A percentile compares a stretch with the other conserved stretches of the same genome.
These are phyloP conservation scores for Angophora floribunda DNA, from an alignment of 345 rosid species.

Conservation along the genomic window DNA sequence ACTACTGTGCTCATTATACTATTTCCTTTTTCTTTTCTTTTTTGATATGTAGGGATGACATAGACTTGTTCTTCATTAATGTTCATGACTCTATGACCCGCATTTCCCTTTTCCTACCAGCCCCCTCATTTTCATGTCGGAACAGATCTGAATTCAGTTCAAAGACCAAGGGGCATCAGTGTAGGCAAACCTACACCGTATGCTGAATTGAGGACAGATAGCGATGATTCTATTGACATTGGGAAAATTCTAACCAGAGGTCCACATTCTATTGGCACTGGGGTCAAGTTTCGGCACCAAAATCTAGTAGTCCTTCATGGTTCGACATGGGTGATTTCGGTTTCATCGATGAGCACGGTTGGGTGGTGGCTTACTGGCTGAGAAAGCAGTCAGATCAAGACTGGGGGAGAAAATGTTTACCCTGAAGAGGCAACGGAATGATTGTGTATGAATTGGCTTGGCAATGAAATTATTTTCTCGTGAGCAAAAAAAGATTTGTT, in stretches of 20 bases:
- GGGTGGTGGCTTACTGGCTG: conserved; percentile 68
- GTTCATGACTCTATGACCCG: conserved; percentile 48
- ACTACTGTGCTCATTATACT: background rate
- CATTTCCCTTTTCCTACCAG: conserved; percentile 4
- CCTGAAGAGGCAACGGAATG: conserved; percentile 61
- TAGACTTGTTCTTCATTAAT: conserved; percentile 78
- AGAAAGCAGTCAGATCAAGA: conserved; percentile 55
- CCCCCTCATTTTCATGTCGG: conserved; percentile 1
- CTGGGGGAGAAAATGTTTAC: conserved; percentile 80
- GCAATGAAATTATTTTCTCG: background rate
- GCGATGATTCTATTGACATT: conserved; percentile 23
- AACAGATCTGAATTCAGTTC: background rate
- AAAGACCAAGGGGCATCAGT: conserved; percentile 41
- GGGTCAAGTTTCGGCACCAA: conserved; percentile 22
- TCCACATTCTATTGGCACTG: conserved; percentile 74
- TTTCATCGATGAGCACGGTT: conserved; percentile 40
- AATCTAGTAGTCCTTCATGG: conserved; percentile 30
- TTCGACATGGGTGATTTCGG: conserved; percentile 86
- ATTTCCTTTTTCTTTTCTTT: background rate
- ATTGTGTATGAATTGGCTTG: background rate
- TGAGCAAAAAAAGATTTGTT: background rate
- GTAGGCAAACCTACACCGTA: conserved; percentile 83
- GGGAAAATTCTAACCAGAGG: conserved; percentile 76
- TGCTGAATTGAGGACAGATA: conserved; percentile 42
- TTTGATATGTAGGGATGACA: conserved; percentile 57